phyloP scores from a whole-genome alignment of 768 basidiomycete genomes.

The Sutorius australiensis region DNA sequence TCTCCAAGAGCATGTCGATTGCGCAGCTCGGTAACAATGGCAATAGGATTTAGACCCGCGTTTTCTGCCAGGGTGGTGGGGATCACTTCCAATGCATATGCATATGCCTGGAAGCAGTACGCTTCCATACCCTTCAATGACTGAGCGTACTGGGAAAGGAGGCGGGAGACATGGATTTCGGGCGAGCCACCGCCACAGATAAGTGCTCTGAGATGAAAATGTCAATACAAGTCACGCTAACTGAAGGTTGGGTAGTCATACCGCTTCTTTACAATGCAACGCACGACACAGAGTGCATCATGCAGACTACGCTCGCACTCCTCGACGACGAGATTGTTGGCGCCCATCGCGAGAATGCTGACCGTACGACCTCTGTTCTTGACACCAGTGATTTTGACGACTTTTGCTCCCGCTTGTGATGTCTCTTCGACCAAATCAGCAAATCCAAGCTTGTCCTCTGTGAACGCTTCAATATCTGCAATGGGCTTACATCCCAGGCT shows the following conservation, averaged over 20 bases:
- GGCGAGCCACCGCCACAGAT: constrained; percentile 97
- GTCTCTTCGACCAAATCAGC: constrained; percentile 95
- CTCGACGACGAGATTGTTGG: constrained; percentile 89
- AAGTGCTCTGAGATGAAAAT: constrained; percentile 55
- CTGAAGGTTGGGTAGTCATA: constrained; percentile 33
- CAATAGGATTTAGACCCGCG: constrained; percentile 95
- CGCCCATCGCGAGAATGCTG: constrained; percentile 91
- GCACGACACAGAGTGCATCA: constrained; percentile 97
- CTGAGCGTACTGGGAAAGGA: constrained; percentile 86
- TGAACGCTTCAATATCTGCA: constrained; percentile 96
- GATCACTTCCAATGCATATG: constrained; percentile 96
- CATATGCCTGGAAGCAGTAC: constrained; percentile 98
- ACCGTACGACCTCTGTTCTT: constrained; percentile 94
- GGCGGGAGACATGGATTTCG: constrained; percentile 93
- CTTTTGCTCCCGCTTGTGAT: constrained; percentile 77
- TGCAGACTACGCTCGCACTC: constrained; percentile 97
- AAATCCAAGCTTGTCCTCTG: constrained; percentile 95
- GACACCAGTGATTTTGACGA: constrained; percentile 91
- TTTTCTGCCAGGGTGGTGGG: constrained; percentile 98
- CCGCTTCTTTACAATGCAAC: constrained; percentile 98
- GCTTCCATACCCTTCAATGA: constrained; percentile 97
- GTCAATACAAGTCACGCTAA: neutral
- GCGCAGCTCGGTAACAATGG: constrained; percentile 95
- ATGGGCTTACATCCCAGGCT: constrained; percentile 94
- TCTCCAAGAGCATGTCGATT: constrained; percentile 97